A percentile compares a stretch with the other conserved stretches of the same genome.
Evolutionary conservation across 164 flowering plant genomes (phyloP).

Genomic region (Dillenia turbinata): DNA sequence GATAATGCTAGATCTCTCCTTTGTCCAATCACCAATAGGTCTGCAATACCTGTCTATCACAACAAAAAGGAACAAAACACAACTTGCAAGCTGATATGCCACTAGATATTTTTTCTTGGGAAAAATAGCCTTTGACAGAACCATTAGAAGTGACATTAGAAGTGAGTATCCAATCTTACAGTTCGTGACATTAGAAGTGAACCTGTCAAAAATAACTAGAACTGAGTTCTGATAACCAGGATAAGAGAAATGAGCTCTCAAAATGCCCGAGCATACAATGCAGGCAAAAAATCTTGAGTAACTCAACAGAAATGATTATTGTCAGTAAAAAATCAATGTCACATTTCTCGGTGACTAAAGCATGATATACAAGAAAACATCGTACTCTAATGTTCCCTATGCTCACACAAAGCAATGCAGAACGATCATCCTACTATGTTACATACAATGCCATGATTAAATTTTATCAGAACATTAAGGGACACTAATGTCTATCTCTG

Average conservation of each 20-base stretch:
- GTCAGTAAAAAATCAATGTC: no score
- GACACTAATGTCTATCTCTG: conserved; percentile 44
- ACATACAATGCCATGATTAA: conserved; percentile 6
- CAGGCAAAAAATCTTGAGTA: no score
- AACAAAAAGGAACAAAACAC: not conserved
- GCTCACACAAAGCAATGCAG: conserved; percentile 5
- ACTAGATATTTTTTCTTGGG: not conserved
- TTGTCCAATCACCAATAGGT: no score
- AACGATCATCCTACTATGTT: conserved; percentile 20
- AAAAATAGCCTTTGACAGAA: not conserved
- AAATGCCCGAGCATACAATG: no score
- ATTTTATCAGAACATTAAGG: conserved; percentile 1
- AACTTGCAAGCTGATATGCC: not conserved
- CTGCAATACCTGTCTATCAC: no score
- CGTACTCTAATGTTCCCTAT: conserved; percentile 1
- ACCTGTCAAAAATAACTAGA: no score
- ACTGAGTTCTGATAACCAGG: no score
- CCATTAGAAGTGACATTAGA: not conserved
- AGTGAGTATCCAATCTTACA: not conserved
- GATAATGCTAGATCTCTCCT: no score
- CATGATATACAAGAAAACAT: not conserved
- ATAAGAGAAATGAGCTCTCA: no score
- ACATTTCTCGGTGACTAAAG: not conserved
- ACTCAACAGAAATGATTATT: no score
- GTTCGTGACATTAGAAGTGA: not conserved